Evolutionary conservation across 352 stramenopile species (phyloP), one percentile per base, ranked within the genome.

Genomic region (Phytopythium boreale): DNA sequence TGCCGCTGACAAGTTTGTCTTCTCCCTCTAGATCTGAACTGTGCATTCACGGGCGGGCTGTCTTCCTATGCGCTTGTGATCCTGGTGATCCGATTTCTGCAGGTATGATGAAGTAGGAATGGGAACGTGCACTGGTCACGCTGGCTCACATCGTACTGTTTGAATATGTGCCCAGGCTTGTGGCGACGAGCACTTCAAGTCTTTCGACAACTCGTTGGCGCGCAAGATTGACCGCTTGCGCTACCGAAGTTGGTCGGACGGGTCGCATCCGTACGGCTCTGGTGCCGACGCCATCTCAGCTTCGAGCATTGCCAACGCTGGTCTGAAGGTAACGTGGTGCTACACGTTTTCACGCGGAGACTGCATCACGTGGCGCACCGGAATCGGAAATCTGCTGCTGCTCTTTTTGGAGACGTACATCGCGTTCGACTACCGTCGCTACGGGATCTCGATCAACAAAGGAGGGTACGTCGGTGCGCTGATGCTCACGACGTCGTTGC

Each of bases 31-130:
- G 96, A 94, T 43, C 73, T 99, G 50, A 92, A 97, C 59, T 97
- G 82, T 51, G 84, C 92, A 20, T 99, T 97, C 72, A 98, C 93
- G 12, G 97, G 97, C 36, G 97, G 97, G 20, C 80, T 99, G 4
- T 98, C 93, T 4, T 98, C 93, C 6, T 99, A 99, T 62, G 95
- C 94, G 26, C 79, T 99, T 19, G 97, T 98, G 34, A 72, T 99
- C 17, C 77, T 99, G 69, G 89, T 97, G 37, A 89, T 98, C 49
- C 90, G 96, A 22, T 99, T 98, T 69, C 87, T 98, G 27, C 89
- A 96, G 74, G 87, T 95, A 70, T 24, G 66, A 1, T 47, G 12
- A 44, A 3, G 12, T 31, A 22, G 4, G 39, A 10, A 22, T 11
- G 22, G 26, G 53, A 12, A 15, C 44, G 22, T 19, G 24, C 5